Percentiles rank a stretch among this genome's conserved stretches.
phyloP scores from a whole-genome alignment of 192 early-diverging fungal species.

The Coemansia biformis region DNA sequence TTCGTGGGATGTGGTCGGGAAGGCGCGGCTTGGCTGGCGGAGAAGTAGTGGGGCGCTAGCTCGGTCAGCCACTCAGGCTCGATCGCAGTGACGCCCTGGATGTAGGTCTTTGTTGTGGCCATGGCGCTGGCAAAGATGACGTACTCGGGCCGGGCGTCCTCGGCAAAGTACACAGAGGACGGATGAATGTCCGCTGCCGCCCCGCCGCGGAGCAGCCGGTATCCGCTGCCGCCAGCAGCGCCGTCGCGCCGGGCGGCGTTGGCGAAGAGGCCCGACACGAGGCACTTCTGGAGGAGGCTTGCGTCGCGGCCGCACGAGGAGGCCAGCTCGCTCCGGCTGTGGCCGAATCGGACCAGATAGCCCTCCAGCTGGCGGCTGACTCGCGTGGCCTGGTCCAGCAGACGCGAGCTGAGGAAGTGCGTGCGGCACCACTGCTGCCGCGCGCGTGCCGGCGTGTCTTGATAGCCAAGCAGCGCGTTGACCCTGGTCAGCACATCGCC shows the following conservation, averaged over 20 bases:
- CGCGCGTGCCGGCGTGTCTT: conserved; percentile 73
- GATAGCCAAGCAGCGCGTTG: conserved; percentile 81
- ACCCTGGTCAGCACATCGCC: conserved; percentile 92
- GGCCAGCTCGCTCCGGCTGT: conserved; percentile 56
- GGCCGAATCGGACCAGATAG: conserved; percentile 71
- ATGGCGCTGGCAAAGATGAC: conserved; percentile 84
- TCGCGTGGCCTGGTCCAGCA: conserved; percentile 84
- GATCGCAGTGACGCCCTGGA: conserved; percentile 82
- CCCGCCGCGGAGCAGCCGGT: conserved; percentile 73
- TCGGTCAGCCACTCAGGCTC: conserved; percentile 70
- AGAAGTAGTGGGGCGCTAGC: conserved; percentile 74
- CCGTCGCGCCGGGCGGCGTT: conserved; percentile 72
- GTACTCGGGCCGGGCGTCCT: conserved; percentile 70
- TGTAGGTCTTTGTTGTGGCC: conserved; percentile 77
- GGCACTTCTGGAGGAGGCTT: conserved; percentile 69
- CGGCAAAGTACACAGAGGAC: conserved; percentile 59
- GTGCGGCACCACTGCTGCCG: conserved; percentile 73
- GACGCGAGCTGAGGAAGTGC: conserved; percentile 73
- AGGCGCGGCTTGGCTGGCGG: conserved; percentile 2
- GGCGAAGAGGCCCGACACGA: conserved; percentile 88
- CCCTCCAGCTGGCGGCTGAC: conserved; percentile 82
- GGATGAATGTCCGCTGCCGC: conserved; percentile 85
- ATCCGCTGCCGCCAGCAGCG: conserved; percentile 67
- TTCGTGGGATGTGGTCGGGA: no score
- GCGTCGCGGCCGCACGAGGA: conserved; percentile 54